phyloP scores from a whole-genome alignment of 495 filamentous ascomycete species.

The Oleoguttula mirabilis region DNA sequence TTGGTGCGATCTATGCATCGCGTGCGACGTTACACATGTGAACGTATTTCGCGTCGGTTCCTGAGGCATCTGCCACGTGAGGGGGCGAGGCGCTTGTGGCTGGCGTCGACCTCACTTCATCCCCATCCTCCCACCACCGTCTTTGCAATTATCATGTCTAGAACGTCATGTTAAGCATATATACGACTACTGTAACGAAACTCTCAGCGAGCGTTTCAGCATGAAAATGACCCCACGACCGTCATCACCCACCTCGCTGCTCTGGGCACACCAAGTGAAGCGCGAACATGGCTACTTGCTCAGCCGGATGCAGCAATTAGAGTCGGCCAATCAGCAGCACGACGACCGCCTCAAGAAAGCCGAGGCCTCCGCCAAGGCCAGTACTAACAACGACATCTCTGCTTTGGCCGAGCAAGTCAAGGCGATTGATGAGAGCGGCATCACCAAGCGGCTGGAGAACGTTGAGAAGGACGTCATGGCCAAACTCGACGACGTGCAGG shows the following conservation, averaged over 20 bases:
- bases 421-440: conserved; percentile 3
- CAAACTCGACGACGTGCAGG: conserved; percentile 9
- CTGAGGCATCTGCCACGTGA: no score
- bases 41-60: no score
- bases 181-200: no score
- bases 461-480: conserved; percentile 7
- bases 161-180: no score
- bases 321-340: conserved; percentile 9
- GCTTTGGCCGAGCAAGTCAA: conserved; percentile 6
- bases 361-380: background rate
- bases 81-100: background rate
- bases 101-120: no score
- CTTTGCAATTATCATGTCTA: no score
- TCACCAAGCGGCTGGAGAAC: conserved; percentile 1
- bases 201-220: no score
- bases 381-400: background rate
- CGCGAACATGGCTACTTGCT: conserved; percentile 25
- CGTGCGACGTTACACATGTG: no score
- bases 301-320: conserved; percentile 23
- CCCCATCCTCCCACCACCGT: no score
- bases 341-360: conserved; percentile 7
- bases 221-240: no score
- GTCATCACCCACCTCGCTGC: conserved; percentile 24
- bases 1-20: no score
- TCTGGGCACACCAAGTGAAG: conserved; percentile 30